phyloP scores from a whole-genome alignment of 768 basidiomycete species.

The Mycena haematopus region DNA sequence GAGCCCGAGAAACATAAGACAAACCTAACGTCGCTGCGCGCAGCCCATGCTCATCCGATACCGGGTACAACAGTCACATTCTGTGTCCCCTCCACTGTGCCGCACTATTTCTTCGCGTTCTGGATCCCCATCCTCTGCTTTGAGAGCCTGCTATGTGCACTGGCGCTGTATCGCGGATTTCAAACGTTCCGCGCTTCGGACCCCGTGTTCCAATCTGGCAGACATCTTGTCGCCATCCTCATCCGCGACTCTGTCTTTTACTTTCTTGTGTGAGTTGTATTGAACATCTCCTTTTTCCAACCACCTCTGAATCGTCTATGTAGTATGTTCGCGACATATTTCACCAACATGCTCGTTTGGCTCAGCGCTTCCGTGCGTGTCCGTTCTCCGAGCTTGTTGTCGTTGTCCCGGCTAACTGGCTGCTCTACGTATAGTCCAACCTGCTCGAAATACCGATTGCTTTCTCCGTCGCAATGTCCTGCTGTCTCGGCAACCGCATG shows the following conservation, averaged over 20 bases:
- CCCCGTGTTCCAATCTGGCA: constrained; percentile 48
- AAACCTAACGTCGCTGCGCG: not conserved
- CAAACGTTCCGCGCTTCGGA: constrained; percentile 46
- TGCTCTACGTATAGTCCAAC: constrained; percentile 34
- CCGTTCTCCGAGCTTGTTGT: not conserved
- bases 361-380: constrained; percentile 42
- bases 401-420: not conserved
- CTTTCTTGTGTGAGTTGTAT: constrained; percentile 57
- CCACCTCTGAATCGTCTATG: not conserved
- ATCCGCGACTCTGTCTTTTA: constrained; percentile 64
- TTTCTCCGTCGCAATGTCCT: constrained; percentile 64
- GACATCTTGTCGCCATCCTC: constrained; percentile 53
- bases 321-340: constrained; percentile 63
- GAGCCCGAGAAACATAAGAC: not conserved
- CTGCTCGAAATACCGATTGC: constrained; percentile 62
- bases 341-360: constrained; percentile 56
- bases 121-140: constrained; percentile 67
- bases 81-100: constrained; percentile 49
- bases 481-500: constrained; percentile 62
- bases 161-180: constrained; percentile 59
- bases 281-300: no score
- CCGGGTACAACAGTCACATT: constrained; percentile 43
- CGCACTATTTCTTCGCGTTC: constrained; percentile 55
- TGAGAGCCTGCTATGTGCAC: constrained; percentile 56
- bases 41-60: constrained; percentile 26